These are phyloP conservation scores for Halenospora varia DNA, from an alignment of 495 filamentous ascomycete species.

Conservation along the genomic window DNA sequence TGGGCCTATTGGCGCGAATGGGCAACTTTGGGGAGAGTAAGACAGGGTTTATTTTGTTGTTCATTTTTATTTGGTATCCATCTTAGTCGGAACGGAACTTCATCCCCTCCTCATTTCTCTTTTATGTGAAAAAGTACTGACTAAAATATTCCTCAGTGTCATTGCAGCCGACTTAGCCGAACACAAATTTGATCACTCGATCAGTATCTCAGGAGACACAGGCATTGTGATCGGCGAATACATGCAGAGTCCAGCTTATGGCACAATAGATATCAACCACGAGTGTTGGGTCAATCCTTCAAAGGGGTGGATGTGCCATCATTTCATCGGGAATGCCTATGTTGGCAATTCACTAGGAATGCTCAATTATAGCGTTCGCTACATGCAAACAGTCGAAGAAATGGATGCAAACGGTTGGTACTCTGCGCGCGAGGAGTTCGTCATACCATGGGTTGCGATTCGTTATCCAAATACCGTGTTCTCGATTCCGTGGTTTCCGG, in stretches of 20 bases:
- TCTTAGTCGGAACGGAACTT: too few species aligned
- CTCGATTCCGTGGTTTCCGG: slow-evolving; percentile 24
- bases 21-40: background rate
- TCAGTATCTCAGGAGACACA: slow-evolving; percentile 17
- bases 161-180: slow-evolving; percentile 4
- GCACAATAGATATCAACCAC: slow-evolving; percentile 16
- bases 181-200: slow-evolving; percentile 18
- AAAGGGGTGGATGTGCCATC: slow-evolving; percentile 17
- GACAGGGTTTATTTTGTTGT: too few species aligned
- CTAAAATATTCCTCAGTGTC: too few species aligned
- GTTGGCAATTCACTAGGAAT: slow-evolving; percentile 22
- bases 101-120: too few species aligned
- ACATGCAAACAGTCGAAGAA: slow-evolving; percentile 27
- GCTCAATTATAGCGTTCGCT: slow-evolving; percentile 24
- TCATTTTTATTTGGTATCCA: too few species aligned
- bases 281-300: slow-evolving; percentile 18
- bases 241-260: slow-evolving; percentile 11
- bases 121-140: too few species aligned
- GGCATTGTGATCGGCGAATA: slow-evolving; percentile 25
- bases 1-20: background rate
- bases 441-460: slow-evolving; percentile 22
- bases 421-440: slow-evolving; percentile 22
- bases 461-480: slow-evolving; percentile 25
- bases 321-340: slow-evolving; percentile 24
- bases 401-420: slow-evolving; percentile 24